Conservation (phyloP, 371 early-diverging fungal species). For the Mortierella sp. region DNA sequence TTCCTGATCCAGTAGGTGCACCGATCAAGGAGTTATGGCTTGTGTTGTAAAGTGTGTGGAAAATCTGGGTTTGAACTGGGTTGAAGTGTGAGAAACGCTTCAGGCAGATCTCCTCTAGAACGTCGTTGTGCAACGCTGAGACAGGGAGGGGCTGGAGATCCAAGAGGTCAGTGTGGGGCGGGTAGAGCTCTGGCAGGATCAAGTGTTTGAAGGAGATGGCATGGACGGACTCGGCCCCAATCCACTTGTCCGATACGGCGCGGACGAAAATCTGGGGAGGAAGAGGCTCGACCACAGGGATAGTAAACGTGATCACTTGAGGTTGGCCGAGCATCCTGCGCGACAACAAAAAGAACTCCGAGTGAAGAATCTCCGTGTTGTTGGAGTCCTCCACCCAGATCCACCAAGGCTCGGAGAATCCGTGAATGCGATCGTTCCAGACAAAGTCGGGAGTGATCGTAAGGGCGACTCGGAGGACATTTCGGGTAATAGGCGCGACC, state of each 20-base stretch:
- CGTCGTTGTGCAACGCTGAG: conserved; percentile 83
- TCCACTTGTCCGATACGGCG: conserved; percentile 94
- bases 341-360: conserved; percentile 91
- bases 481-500: conserved; percentile 94
- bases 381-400: conserved; percentile 97
- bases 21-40: conserved; percentile 93
- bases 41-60: conserved; percentile 94
- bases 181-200: conserved; percentile 85
- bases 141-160: conserved; percentile 92
- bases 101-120: conserved; percentile 85
- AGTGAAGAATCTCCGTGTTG: conserved; percentile 88
- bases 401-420: conserved; percentile 93
- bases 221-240: conserved; percentile 88
- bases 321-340: conserved; percentile 77
- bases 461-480: conserved; percentile 87
- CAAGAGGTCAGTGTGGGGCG: conserved; percentile 91
- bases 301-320: conserved; percentile 88
- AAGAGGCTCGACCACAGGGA: conserved; percentile 90
- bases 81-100: conserved; percentile 95
- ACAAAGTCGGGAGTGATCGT: conserved; percentile 88
- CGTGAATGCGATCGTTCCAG: conserved; percentile 94
- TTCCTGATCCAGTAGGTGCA: conserved; percentile 99
- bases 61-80: conserved; percentile 98
- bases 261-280: conserved; percentile 92
- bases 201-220: conserved; percentile 94